Percentiles rank a stretch among this genome's conserved stretches.
Evolutionary conservation across 345 rosid species (phyloP).

Genomic region (Populus pruinosa): DNA sequence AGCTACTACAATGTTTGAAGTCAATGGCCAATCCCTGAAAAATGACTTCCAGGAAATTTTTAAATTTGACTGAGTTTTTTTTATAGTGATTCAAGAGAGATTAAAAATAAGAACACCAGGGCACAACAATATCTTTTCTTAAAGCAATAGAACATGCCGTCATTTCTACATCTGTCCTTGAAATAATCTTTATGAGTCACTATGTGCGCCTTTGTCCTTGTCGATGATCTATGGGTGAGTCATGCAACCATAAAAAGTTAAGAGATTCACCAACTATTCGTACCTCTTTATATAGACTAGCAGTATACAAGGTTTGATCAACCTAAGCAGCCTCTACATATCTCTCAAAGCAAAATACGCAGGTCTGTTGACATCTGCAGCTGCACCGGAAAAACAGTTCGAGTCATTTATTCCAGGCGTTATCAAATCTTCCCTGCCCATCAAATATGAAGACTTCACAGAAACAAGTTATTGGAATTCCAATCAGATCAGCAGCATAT

Average conservation of each 20-base stretch:
- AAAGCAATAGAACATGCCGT: neutral
- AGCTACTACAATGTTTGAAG: neutral
- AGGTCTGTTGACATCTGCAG: neutral
- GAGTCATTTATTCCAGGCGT: neutral
- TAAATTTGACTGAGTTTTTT: neutral
- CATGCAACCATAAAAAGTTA: neutral
- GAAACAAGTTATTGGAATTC: constrained; percentile 24
- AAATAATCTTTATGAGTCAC: neutral
- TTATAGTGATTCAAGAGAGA: neutral
- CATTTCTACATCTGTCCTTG: neutral
- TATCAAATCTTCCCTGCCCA: neutral
- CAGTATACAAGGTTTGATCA: neutral
- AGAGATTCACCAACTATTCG: neutral
- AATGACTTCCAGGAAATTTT: neutral
- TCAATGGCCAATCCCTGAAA: neutral
- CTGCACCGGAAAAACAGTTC: neutral
- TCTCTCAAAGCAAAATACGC: neutral
- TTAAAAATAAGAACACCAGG: neutral
- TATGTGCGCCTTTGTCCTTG: neutral
- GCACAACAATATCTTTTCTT: neutral
- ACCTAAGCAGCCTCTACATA: neutral
- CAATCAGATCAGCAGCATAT: constrained; percentile 20
- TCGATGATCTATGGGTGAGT: neutral
- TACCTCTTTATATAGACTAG: neutral
- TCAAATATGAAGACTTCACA: constrained; percentile 31